Conservation (phyloP, 2,329 filamentous ascomycete genomes). For the Aspergillus puulaauensis region DNA sequence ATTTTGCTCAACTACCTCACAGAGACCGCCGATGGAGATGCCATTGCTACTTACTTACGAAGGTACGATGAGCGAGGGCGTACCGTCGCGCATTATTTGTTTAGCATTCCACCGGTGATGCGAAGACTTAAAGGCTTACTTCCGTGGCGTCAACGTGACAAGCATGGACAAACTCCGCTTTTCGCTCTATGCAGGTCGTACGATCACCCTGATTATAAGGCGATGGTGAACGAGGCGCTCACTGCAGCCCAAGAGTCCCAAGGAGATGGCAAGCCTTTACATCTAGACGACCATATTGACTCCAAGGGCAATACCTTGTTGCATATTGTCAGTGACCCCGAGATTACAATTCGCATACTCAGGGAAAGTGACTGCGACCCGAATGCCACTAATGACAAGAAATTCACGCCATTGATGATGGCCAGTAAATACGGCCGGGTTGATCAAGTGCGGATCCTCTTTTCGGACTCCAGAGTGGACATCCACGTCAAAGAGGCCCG, state of each 20-base stretch:
- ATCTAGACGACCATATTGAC: slow-evolving; percentile 91
- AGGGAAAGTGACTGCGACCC: slow-evolving; percentile 89
- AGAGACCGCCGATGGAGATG: slow-evolving; percentile 53
- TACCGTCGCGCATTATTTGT: slow-evolving; percentile 92
- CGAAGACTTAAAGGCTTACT: slow-evolving; percentile 71
- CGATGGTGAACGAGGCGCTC: slow-evolving; percentile 83
- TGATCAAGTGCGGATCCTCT: slow-evolving; percentile 86
- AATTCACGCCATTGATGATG: slow-evolving; percentile 94
- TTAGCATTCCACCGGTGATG: slow-evolving; percentile 83
- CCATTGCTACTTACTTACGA: slow-evolving; percentile 67
- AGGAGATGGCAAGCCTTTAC: slow-evolving; percentile 73
- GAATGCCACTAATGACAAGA: slow-evolving; percentile 92
- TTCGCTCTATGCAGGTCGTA: slow-evolving; percentile 95
- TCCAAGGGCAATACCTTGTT: slow-evolving; percentile 89
- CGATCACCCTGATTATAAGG: slow-evolving; percentile 80
- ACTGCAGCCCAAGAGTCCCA: slow-evolving; percentile 72
- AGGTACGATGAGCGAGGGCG: slow-evolving; percentile 81
- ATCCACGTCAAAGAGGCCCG: slow-evolving; percentile 78
- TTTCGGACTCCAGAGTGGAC: slow-evolving; percentile 84
- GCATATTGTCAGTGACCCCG: slow-evolving; percentile 89
- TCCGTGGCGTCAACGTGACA: slow-evolving; percentile 88
- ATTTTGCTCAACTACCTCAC: slow-evolving; percentile 72
- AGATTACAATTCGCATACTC: slow-evolving; percentile 72
- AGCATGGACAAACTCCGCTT: slow-evolving; percentile 95
- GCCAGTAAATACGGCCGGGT: slow-evolving; percentile 96